phyloP scores from a whole-genome alignment of 257 asterid species.

The Ophiorrhiza pumila region DNA sequence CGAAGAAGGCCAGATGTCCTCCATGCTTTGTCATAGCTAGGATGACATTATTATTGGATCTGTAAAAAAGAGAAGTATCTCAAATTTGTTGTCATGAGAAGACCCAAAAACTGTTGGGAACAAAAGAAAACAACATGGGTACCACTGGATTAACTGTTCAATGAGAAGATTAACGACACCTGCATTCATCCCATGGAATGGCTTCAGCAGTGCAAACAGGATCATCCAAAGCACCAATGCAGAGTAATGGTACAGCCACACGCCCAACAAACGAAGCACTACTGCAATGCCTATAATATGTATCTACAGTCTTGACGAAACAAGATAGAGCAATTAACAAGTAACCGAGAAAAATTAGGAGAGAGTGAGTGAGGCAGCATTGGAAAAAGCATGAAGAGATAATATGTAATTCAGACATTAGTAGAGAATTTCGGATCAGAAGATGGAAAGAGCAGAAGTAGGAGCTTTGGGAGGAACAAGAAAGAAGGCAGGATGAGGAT shows the following conservation, averaged over 20 bases:
- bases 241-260: constrained; percentile 61
- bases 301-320: constrained; percentile 56
- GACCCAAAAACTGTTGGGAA: not conserved
- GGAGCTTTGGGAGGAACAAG: too few relatives aligned
- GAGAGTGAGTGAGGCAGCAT: not conserved
- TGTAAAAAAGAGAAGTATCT: constrained; percentile 19
- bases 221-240: constrained; percentile 72
- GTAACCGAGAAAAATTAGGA: not conserved
- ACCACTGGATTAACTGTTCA: not conserved
- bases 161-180: constrained; percentile 32
- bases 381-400: not conserved
- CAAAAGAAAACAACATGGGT: not conserved
- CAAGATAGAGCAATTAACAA: constrained; percentile 9
- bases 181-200: constrained; percentile 80
- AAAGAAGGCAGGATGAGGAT: too few relatives aligned
- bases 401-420: not conserved
- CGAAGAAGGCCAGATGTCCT: constrained; percentile 77
- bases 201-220: constrained; percentile 77
- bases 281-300: constrained; percentile 69
- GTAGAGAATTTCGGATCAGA: too few relatives aligned
- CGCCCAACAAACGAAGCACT: constrained; percentile 48
- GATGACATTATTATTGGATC: constrained; percentile 61
- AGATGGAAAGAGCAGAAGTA: too few relatives aligned
- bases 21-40: constrained; percentile 67
- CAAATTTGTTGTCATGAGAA: not conserved